Base-by-base conservation (phyloP, 148 eudicot species). In the Pharnaceum exiguum region DNA sequence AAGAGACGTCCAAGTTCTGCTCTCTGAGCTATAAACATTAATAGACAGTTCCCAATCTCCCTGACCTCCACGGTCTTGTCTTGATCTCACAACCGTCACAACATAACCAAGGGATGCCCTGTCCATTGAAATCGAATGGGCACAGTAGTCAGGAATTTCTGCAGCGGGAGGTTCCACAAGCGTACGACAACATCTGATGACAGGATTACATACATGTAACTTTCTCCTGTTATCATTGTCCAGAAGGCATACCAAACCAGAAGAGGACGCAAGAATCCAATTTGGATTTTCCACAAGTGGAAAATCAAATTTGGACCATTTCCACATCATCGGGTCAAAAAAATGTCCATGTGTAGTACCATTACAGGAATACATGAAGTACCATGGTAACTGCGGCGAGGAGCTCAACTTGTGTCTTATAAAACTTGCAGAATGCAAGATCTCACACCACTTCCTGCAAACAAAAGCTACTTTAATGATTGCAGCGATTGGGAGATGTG, bases 211-310 rank as follows among this genome's bases (percentile, higher is more conserved):
- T 22, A 79, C 67, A 50, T 53, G 59, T 6, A 79, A 18, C 9
- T 66, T 59, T 30, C 32, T 62, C 35, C 29, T 60, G 40, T 51
- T 50, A 27, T 36, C 65, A 19, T 62, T 63, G 42, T 71, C 62
- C 75, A 71, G 72, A 38, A 61, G 53, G 55, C 84, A 79, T 2
- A 72, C 44, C 24, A 79, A 63, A 32, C 84, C 84, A 55, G 67
- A 58, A 1, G 73, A 75, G 18, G 84, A 70, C 54, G 62, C 75
- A 39, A 79, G 23, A 19, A 25, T 32, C 79, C 79, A 72, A 45
- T 33, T 65, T 21, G 68, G 49, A 2, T 19, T 12, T 7, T 45
- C 66, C 27, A 65, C 42, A 27, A 33, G 43, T 8, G 84, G 84
- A 53, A 79, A 48, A 32, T 55, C 37, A 51, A 75, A 65, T 21